phyloP scores from a whole-genome alignment of 2,329 filamentous ascomycete genomes.

The Botrytis cinerea region DNA sequence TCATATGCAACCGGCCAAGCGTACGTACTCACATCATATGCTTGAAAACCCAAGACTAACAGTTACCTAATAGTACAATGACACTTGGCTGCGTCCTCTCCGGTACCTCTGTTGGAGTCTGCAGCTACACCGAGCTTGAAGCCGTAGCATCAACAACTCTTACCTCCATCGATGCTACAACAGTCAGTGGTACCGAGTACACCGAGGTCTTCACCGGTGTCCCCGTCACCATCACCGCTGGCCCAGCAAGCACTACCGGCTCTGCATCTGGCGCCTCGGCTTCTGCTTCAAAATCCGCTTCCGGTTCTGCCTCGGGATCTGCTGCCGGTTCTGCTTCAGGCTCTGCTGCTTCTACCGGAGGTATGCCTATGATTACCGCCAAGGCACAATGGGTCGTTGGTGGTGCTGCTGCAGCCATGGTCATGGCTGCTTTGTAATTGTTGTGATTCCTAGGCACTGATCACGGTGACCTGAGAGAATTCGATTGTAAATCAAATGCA shows the following conservation, averaged over 20 bases:
- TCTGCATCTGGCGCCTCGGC: not conserved
- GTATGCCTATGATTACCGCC: conserved; percentile 35
- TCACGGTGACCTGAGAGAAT: not conserved
- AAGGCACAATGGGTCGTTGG: conserved; percentile 35
- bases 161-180: conserved; percentile 15
- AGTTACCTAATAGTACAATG: conserved; percentile 10
- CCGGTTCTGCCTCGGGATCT: not conserved
- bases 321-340: conserved; percentile 9
- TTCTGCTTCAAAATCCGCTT: not conserved
- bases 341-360: conserved; percentile 25
- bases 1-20: not conserved
- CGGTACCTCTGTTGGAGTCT: conserved; percentile 25
- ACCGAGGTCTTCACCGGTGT: not conserved
- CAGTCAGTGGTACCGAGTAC: conserved; percentile 19
- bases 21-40: not conserved
- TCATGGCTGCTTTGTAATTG: conserved; percentile 31
- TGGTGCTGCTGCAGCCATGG: conserved; percentile 37
- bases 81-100: conserved; percentile 30
- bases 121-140: conserved; percentile 19
- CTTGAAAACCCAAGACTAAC: not conserved
- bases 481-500: not conserved
- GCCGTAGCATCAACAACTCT: not conserved
- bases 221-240: conserved; percentile 34
- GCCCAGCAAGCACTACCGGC: not conserved
- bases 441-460: not conserved